A percentile compares a stretch with the other conserved stretches of the same genome.
Evolutionary conservation across 768 basidiomycete species (phyloP).

Genomic region (Leccinum fibrillosum): DNA sequence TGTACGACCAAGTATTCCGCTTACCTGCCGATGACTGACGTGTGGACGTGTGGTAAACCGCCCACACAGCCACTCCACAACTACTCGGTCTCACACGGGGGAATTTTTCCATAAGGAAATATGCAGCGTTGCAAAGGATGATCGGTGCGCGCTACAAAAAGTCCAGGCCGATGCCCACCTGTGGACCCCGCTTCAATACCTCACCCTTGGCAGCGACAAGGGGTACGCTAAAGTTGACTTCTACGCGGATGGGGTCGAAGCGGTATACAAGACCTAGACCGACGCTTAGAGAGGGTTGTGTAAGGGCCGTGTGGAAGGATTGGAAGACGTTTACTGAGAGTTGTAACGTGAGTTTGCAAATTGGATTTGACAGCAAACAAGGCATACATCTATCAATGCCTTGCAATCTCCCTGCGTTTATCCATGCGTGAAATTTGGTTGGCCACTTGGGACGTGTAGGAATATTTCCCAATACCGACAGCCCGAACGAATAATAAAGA

Average conservation of each 20-base stretch:
- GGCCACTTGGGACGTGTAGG: slow-evolving; percentile 81
- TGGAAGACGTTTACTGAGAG: slow-evolving; percentile 6
- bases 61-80: not conserved
- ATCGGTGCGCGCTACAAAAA: slow-evolving; percentile 47
- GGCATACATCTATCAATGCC: slow-evolving; percentile 52
- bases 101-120: not conserved
- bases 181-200: slow-evolving; percentile 64
- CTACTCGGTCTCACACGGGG: not conserved
- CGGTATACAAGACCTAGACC: slow-evolving; percentile 83
- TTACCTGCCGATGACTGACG: not conserved
- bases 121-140: slow-evolving; percentile 9
- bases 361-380: not conserved
- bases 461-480: slow-evolving; percentile 72
- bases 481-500: slow-evolving; percentile 72
- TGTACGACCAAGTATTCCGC: not conserved
- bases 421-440: slow-evolving; percentile 72
- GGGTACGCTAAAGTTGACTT: slow-evolving; percentile 86
- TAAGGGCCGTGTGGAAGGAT: slow-evolving; percentile 17
- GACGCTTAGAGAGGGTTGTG: slow-evolving; percentile 61
- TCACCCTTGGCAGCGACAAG: slow-evolving; percentile 68
- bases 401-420: slow-evolving; percentile 80
- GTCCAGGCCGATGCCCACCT: slow-evolving; percentile 78
- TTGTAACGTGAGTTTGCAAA: not conserved
- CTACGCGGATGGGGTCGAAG: slow-evolving; percentile 80
- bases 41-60: not conserved